Evolutionary conservation across 164 flowering plant genomes (phyloP), one percentile per base, ranked within the genome.

Genomic region (Warburgia ugandensis): DNA sequence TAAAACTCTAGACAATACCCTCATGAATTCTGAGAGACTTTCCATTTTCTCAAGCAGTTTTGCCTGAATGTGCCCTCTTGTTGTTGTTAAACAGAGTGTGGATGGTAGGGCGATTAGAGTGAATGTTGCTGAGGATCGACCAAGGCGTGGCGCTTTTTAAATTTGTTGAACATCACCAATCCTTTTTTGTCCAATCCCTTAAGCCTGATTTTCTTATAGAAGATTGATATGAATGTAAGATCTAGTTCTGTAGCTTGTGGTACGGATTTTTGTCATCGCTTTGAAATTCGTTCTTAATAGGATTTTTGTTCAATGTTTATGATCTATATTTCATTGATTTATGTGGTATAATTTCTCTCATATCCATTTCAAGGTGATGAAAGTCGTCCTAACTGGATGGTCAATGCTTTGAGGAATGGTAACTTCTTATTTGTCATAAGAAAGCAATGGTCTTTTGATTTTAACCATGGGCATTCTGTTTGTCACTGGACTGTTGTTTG

Each of bases 31-130:
- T 20, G 7, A 45, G 28, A 23, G 12, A 3, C 50, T 6, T 22
- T 14, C 12, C 6, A 16, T 26, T 46, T 9, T 2, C 7, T 16
- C 29, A 6, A 8, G 1, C n/a, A 13, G 4, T 20, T 22, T 14
- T 29, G 33, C 3, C 10, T 47, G 16, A 10, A 20, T 23, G 31
- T 19, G 20, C n/a, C 7, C 16, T 36, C 3, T 36, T 45, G 51
- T 6, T 36, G 27, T 26, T 52, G 16, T 22, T 48, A 5, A 14
- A 68, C 85, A 87, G 98, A 75, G 54, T 63, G 52, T 91, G 83
- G 89, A 81, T 20, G 97, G 96, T 21, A 81, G 97, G 56, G 52
- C 81, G n/a, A 70, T 91, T 47, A 75, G 84, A 62, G 97, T 83
- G 47, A 85, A 74, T 50, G 78, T 78, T 33, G 94, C 94, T 11